These are phyloP conservation scores for Houttuynia cordata DNA, from an alignment of 164 flowering plant species.

Conservation along the genomic window DNA sequence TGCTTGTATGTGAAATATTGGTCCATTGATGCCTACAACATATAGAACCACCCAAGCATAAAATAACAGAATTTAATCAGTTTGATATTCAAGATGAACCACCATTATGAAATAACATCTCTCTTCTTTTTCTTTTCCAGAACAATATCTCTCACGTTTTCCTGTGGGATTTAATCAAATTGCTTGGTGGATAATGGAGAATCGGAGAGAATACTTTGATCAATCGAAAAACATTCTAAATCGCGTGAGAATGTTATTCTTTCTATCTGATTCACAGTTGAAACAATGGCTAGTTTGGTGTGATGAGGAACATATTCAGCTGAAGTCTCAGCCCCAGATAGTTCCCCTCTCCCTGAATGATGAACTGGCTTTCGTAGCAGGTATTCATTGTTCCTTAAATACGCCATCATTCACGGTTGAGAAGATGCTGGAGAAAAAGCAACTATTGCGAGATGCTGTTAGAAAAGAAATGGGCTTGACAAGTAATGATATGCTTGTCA, in stretches of 20 bases:
- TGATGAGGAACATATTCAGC: slow-evolving; percentile 71
- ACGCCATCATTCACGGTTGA: slow-evolving; percentile 59
- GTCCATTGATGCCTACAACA: too few relatives aligned
- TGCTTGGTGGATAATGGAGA: slow-evolving; percentile 99
- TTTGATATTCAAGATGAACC: too few relatives aligned
- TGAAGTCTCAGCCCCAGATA: slow-evolving; percentile 45
- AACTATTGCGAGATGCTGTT: slow-evolving; percentile 48
- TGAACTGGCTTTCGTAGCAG: slow-evolving; percentile 94
- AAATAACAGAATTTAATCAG: background rate
- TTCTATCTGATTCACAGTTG: slow-evolving; percentile 75
- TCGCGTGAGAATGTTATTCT: slow-evolving; percentile 67
- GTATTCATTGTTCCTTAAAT: slow-evolving; percentile 66
- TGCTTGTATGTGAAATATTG: too few relatives aligned
- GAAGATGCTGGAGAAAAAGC: slow-evolving; percentile 65
- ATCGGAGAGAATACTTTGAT: slow-evolving; percentile 79
- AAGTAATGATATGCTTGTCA: slow-evolving; percentile 71
- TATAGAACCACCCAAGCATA: too few relatives aligned
- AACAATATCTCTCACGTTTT: slow-evolving; percentile 56
- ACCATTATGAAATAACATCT: background rate
- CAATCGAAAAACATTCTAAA: slow-evolving; percentile 61
- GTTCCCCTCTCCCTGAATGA: slow-evolving; percentile 88
- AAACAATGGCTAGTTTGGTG: slow-evolving; percentile 91
- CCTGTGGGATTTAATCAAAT: slow-evolving; percentile 72
- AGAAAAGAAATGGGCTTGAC: slow-evolving; percentile 84
- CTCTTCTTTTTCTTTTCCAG: slow-evolving; percentile 32